A percentile compares a stretch with the other conserved stretches of the same genome.
These are phyloP conservation scores for Scheffersomyces stipitis DNA, from an alignment of 805 yeast genomes.

Conservation along the genomic window DNA sequence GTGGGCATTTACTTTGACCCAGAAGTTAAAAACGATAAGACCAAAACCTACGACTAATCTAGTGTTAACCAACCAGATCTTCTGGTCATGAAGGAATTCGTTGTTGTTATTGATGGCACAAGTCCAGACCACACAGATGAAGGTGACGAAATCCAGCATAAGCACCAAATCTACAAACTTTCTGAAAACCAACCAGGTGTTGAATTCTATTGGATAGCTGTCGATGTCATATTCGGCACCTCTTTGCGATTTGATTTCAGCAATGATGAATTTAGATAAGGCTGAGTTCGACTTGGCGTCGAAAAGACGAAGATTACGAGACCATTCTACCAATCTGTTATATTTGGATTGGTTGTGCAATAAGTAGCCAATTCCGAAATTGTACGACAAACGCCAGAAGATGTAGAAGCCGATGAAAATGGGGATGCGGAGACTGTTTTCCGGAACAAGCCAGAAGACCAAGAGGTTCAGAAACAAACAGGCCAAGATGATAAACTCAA, in stretches of 20 bases:
- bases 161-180: conserved; percentile 77
- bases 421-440: conserved; percentile 22
- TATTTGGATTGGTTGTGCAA: conserved; percentile 65
- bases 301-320: conserved; percentile 48
- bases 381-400: conserved; percentile 75
- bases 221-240: conserved; percentile 30
- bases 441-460: conserved; percentile 27
- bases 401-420: conserved; percentile 57
- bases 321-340: conserved; percentile 52
- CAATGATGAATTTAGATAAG: conserved; percentile 39
- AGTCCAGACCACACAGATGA: conserved; percentile 61
- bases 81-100: conserved; percentile 41
- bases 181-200: conserved; percentile 79
- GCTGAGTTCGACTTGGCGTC: conserved; percentile 23
- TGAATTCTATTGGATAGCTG: conserved; percentile 65
- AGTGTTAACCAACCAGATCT: conserved; percentile 42
- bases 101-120: conserved; percentile 38
- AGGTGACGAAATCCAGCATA: conserved; percentile 81
- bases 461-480: conserved; percentile 29
- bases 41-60: conserved; percentile 59
- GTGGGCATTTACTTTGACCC: conserved; percentile 88
- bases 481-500: conserved; percentile 60
- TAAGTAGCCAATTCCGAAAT: conserved; percentile 75
- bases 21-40: conserved; percentile 68
- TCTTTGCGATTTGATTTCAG: conserved; percentile 40